Base-by-base conservation (phyloP, 192 early-diverging fungal species). In the Backusella luteola region DNA sequence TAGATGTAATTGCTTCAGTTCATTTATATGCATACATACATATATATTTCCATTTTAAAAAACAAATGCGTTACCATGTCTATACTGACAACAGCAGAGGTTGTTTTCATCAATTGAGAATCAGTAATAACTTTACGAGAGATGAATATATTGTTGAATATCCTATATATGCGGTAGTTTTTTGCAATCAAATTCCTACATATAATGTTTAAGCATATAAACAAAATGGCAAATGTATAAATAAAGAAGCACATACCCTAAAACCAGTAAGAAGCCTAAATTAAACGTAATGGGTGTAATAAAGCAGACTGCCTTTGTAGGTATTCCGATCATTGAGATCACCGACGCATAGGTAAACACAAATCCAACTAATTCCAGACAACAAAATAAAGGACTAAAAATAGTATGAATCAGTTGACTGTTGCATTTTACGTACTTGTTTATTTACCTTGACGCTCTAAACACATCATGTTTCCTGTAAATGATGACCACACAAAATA, bases 111-210 rank as follows among this genome's bases (percentile, higher is more conserved):
- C 21, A 87, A 52, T 35, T 87, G 84, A 3, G 75, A 44, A 44
- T 87, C 86, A 0, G 73, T 80, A 73, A 87, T 87, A 34, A 87
- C 84, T 0, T 79, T 83, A 32, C 83, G 84, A 23, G 80, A 81
- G 11, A 85, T 82, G 34, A 84, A 85, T 4, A 84, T 83, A 35
- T 87, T 87, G 69, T 87, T 80, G 59, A 87, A 87, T 63, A 87
- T 87, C 23, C 86, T 73, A 38, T 87, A 87, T 29, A 87, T 83
- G 2, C 86, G 79, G 73, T 86, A 87, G 67, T 85, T 85, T 74
- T 87, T 87, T 34, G 84, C 84, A 14, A 85, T 84, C 66, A 87
- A 83, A 42, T 87, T 87, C 74, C 86, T 79, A 44, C 80, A 69
- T 35, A 79, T 59, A 19, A n/a, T 49, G n/a, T n/a, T 49, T 49